Conservation (phyloP, 257 asterid species). For the Lantana camara region DNA sequence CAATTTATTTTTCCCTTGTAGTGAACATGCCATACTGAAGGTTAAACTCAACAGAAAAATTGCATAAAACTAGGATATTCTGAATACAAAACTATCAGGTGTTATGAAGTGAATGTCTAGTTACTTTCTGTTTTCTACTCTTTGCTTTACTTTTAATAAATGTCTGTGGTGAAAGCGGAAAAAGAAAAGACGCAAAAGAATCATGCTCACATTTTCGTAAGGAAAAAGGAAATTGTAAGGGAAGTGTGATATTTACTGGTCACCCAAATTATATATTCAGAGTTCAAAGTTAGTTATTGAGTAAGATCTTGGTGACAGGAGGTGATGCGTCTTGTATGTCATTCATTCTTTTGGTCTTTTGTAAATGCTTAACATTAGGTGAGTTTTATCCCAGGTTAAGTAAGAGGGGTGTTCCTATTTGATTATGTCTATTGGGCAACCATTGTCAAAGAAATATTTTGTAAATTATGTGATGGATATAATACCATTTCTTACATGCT, state of each 20-base stretch:
- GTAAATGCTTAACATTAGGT: constrained; percentile 8
- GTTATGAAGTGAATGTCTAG: constrained; percentile 5
- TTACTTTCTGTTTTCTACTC: background rate
- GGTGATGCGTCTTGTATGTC: constrained; percentile 5
- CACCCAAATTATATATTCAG: background rate
- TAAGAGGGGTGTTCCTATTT: background rate
- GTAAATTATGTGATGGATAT: background rate
- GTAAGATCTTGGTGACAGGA: background rate
- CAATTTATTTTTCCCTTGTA: constrained; percentile 2
- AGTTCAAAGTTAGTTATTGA: background rate
- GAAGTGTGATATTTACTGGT: background rate
- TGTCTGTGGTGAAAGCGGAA: background rate
- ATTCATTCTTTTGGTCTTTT: background rate
- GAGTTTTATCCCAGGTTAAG: background rate
- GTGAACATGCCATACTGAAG: constrained; percentile 8
- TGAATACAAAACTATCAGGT: background rate
- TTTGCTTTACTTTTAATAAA: background rate
- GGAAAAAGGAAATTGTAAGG: background rate
- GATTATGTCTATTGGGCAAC: background rate
- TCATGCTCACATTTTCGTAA: background rate
- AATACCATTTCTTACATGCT: background rate
- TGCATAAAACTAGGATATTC: background rate
- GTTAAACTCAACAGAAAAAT: background rate
- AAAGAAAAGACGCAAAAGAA: background rate
- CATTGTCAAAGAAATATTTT: constrained; percentile 5